Evolutionary conservation across 2,329 filamentous ascomycete genomes (phyloP), one percentile per base, ranked within the genome.

Genomic region (Huntiella abstrusa): DNA sequence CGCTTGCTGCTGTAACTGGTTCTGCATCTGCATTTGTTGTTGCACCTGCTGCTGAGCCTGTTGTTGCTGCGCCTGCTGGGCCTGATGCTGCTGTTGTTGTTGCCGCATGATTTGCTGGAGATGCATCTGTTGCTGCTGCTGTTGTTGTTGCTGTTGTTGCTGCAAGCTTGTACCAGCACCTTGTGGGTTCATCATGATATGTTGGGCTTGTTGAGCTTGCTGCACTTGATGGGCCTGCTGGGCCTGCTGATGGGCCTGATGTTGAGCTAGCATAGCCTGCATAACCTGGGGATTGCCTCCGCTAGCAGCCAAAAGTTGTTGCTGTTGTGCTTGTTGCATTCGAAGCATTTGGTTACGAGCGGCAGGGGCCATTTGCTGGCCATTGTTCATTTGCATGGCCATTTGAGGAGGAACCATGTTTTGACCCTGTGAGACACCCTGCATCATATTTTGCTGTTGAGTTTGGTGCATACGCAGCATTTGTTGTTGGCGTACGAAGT

Each of bases 51-150:
- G 57, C 47, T 60, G 57, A 43, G 58, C 55, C 51, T 59, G 53
- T 42, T 60, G 53, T 50, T 60, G 56, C 51, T 58, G 52, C 46
- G 57, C 55, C 41, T 62, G 56, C 22, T 58, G 56, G 43, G 62
- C 55, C 33, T 58, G 60, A 34, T 58, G 54, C 47, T 65, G 62
- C 11, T 65, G 62, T 39, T 56, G 53, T 41, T 55, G 51, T 17
- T 56, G 51, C 35, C 53, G 55, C 2, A 44, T 48, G 10, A 53
- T 51, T 15, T 56, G 55, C 43, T 56, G 55, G 16, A 55, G 53
- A n/a, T 54, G 53, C 6, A 54, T 49, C 33, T 55, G 55, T 12
- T 53, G 52, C 34, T 56, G 45, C 8, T 51, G 49, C 22, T 40
- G 40, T 6, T 48, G 41, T 38, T 46, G 43, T 39, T 49, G 48